Base-by-base conservation (phyloP, 352 stramenopile species). In the Globisporangium parvum region DNA sequence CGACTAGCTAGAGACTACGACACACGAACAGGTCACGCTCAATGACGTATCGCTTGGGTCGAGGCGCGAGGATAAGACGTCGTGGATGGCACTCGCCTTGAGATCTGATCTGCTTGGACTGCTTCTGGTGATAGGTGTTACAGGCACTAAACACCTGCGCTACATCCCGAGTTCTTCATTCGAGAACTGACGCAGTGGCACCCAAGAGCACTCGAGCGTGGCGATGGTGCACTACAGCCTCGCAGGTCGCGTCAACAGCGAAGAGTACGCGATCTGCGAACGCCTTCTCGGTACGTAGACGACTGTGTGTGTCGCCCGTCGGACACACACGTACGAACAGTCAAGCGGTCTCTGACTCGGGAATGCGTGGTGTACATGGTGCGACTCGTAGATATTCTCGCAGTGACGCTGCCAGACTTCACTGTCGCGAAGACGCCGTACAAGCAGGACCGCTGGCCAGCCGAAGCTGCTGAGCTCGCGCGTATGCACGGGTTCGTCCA, bases 251-350 rank as follows among this genome's bases (percentile, higher is more conserved):
- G 80, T 87, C 39, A 88, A 71, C 55, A 86, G 74, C 55, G 75
- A 88, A 49, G 77, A 88, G 44, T 91, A 86, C 51, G 76, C 76
- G 42, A 80, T 88, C 52, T 88, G 80, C 53, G 80, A 88, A 53
- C 74, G 80, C 12, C 58, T 91, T 11, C 64, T 88, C 9, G 80
- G 80, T 91, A 61, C 35, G 65, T 35, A n/a, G 1, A 3, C 18
- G 4, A 11, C 1, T 44, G 10, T 37, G 18, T 40, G 6, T 49
- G 20, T 39, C 11, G 17, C 11, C n/a, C 9, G 23, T 20, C 12
- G 4, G 3, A 6, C 15, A 20, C 8, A 15, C 3, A 3, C 12
- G 46, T 5, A 6, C 21, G 24, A 5, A n/a, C 23, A 4, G 1
- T 17, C 24, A 18, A 39, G 11, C 24, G 6, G 9, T 31, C 21